These are phyloP conservation scores for Pyrus bretschneideri DNA, from an alignment of 306 rosid genomes.

Conservation along the genomic window DNA sequence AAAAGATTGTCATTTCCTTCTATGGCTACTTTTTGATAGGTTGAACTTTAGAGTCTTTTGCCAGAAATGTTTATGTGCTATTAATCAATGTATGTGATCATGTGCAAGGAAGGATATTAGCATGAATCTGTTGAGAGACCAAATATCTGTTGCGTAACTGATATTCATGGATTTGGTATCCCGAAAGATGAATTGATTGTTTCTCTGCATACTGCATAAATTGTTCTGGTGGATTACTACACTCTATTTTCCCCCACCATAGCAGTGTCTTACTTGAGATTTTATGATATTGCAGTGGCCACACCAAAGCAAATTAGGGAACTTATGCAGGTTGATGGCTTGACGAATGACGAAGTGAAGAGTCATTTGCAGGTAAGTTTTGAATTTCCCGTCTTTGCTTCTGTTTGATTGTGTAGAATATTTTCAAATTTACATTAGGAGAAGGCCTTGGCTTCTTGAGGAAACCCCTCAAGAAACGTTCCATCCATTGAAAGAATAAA, in stretches of 20 bases:
- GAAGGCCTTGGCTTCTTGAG: not conserved
- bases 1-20: not conserved
- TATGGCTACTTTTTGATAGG: conserved; percentile 7
- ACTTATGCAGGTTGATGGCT: conserved; percentile 96
- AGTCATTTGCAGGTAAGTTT: conserved; percentile 88
- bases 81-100: not conserved
- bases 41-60: conserved; percentile 1
- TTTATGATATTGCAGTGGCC: conserved; percentile 51
- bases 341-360: conserved; percentile 96
- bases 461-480: not conserved
- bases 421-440: not conserved
- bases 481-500: not conserved
- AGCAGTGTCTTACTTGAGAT: conserved; percentile 16
- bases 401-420: conserved; percentile 1
- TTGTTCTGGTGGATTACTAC: conserved; percentile 5
- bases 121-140: conserved; percentile 8
- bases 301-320: conserved; percentile 99
- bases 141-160: conserved; percentile 12
- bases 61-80: not conserved
- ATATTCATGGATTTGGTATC: conserved; percentile 7
- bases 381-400: conserved; percentile 1
- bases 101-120: conserved; percentile 16
- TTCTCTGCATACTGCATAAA: not conserved
- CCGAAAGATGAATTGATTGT: not conserved
- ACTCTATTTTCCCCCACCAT: conserved; percentile 5